Evolutionary conservation across 1,139 yeast species (phyloP).

Genomic region (Nematodospora anomalae): DNA sequence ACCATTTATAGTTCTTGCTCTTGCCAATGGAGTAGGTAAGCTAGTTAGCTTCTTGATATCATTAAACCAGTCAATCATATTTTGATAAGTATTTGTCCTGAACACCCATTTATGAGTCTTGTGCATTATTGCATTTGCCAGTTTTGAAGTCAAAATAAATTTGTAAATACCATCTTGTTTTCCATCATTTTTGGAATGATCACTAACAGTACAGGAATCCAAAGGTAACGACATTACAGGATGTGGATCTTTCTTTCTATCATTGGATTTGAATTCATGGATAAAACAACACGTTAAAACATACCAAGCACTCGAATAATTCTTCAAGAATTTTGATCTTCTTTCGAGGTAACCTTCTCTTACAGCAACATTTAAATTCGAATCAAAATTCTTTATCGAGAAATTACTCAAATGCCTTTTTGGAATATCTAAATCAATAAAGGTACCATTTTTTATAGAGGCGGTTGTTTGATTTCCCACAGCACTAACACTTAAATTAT

Average conservation of each 20-base stretch:
- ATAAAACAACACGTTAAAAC: constrained; percentile 85
- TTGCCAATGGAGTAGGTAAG: constrained; percentile 54
- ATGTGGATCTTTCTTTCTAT: constrained; percentile 76
- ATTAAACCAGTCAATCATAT: constrained; percentile 82
- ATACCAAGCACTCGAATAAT: constrained; percentile 87
- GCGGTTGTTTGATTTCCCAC: constrained; percentile 27
- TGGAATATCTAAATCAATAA: constrained; percentile 73
- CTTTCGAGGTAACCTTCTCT: constrained; percentile 84
- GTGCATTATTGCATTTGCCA: constrained; percentile 62
- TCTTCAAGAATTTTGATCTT: constrained; percentile 85
- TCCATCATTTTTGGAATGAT: constrained; percentile 74
- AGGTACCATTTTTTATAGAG: constrained; percentile 46
- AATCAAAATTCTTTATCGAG: constrained; percentile 63
- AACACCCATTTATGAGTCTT: constrained; percentile 93
- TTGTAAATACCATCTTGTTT: constrained; percentile 62
- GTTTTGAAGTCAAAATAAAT: constrained; percentile 75
- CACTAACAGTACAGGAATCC: constrained; percentile 78
- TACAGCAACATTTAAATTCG: constrained; percentile 69
- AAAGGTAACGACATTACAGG: constrained; percentile 87
- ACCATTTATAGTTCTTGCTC: constrained; percentile 28
- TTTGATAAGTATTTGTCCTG: constrained; percentile 74
- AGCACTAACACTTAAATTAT: constrained; percentile 31
- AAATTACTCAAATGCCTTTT: constrained; percentile 66
- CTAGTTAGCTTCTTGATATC: constrained; percentile 68
- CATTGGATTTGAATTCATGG: constrained; percentile 86